A percentile compares a stretch with the other conserved stretches of the same genome.
Evolutionary conservation across 2,329 filamentous ascomycete genomes (phyloP).

Genomic region (Colletotrichum sp.): DNA sequence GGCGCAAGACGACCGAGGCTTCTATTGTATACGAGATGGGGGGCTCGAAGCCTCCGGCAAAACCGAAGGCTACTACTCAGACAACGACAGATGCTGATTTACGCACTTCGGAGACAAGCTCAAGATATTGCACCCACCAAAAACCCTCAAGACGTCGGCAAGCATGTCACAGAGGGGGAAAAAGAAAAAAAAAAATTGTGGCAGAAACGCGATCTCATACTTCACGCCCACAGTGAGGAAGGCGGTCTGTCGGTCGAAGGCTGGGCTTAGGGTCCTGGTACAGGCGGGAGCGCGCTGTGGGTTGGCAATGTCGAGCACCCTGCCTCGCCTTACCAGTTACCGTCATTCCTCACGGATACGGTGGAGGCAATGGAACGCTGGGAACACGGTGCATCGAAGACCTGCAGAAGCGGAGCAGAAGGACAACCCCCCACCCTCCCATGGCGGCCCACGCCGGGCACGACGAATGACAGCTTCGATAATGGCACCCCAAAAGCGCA

Average conservation of each 20-base stretch:
- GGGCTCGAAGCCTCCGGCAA: not conserved
- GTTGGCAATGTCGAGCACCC: not conserved
- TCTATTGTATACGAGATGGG: not conserved
- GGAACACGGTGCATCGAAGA: conserved; percentile 18
- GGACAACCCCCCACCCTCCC: not conserved
- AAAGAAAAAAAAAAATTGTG: not conserved
- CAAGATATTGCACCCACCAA: not conserved
- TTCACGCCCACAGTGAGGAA: not conserved
- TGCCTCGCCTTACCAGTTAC: not conserved
- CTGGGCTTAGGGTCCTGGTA: not conserved
- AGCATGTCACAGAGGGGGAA: not conserved
- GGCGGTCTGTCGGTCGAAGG: not conserved
- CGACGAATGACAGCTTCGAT: conserved; percentile 11
- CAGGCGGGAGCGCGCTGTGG: not conserved
- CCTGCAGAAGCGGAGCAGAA: conserved; percentile 16
- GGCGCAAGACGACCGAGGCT: not conserved
- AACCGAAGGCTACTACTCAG: not conserved
- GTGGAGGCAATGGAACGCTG: conserved; percentile 10
- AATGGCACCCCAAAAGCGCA: conserved; percentile 1
- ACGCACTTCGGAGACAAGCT: not conserved
- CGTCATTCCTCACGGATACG: not conserved
- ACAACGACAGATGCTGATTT: not conserved
- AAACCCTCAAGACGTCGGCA: not conserved
- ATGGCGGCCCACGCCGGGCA: not conserved
- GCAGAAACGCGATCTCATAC: conserved; percentile 6